These are phyloP conservation scores for Polygonum aviculare DNA, from an alignment of 148 eudicot species.

Conservation along the genomic window DNA sequence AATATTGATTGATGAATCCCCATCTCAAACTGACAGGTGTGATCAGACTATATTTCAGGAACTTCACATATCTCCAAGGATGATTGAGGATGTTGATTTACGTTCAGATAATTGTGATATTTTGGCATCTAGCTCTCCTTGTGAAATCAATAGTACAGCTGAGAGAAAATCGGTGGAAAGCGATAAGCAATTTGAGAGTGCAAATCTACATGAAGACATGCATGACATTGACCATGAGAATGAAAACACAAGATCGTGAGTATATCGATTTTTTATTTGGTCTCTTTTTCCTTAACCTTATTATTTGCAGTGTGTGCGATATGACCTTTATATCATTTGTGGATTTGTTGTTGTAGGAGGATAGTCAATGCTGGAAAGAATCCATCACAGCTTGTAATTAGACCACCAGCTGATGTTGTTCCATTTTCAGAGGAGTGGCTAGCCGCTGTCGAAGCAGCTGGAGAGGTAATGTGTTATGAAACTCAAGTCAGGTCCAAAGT, in stretches of 20 bases:
- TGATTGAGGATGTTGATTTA: background rate
- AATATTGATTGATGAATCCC: background rate
- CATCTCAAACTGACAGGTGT: background rate
- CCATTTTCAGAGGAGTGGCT: constrained; percentile 99
- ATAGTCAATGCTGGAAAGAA: constrained; percentile 24
- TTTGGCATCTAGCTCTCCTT: background rate
- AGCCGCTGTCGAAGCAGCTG: constrained; percentile 96
- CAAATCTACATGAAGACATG: constrained; percentile 1
- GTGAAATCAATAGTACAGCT: background rate
- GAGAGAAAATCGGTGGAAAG: constrained; percentile 11
- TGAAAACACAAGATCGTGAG: constrained; percentile 24
- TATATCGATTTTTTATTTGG: background rate
- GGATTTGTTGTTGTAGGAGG: constrained; percentile 31
- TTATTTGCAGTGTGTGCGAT: background rate
- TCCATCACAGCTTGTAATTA: constrained; percentile 14
- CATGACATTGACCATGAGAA: constrained; percentile 13
- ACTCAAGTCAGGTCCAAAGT: background rate
- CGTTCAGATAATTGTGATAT: background rate
- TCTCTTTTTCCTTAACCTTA: background rate
- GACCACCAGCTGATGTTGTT: constrained; percentile 47
- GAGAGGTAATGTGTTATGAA: constrained; percentile 58
- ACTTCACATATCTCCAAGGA: background rate
- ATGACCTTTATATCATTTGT: background rate
- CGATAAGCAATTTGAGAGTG: constrained; percentile 8
- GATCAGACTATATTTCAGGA: background rate